Conservation (phyloP, 176 grass and related monocot species). For the Eleusine coracana region DNA sequence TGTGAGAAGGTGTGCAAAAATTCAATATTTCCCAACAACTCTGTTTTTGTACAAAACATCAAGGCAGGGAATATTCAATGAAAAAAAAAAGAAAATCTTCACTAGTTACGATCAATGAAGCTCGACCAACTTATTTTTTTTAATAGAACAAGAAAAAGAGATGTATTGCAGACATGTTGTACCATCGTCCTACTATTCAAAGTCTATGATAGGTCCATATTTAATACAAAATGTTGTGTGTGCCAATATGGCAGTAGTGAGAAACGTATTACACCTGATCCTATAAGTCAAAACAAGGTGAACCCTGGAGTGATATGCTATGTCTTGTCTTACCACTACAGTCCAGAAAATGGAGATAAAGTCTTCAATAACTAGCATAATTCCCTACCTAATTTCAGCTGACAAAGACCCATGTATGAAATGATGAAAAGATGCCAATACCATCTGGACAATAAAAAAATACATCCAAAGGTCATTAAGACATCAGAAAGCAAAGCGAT, state of each 20-base stretch:
- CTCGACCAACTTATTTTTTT: background rate
- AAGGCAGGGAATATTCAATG: background rate
- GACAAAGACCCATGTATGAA: slow-evolving; percentile 8
- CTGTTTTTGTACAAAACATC: background rate
- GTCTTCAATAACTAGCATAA: slow-evolving; percentile 6
- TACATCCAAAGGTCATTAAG: slow-evolving; percentile 34
- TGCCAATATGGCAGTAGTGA: background rate
- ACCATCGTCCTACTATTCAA: background rate
- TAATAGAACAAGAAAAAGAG: background rate
- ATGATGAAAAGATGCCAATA: background rate
- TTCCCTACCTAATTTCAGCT: background rate
- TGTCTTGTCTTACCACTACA: background rate
- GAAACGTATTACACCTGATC: slow-evolving; percentile 5
- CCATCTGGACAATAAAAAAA: slow-evolving; percentile 32
- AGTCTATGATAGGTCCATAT: background rate
- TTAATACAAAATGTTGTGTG: background rate
- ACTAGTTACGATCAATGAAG: background rate
- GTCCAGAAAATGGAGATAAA: background rate
- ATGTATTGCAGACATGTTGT: background rate
- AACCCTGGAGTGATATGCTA: background rate
- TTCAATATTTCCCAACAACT: background rate
- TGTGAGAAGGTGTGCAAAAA: background rate
- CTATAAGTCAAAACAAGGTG: background rate
- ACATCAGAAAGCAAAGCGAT: slow-evolving; percentile 6
- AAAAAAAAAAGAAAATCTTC: background rate